These are phyloP conservation scores for Colletotrichum liaoningense DNA, from an alignment of 2,329 filamentous ascomycete species.

Conservation along the genomic window DNA sequence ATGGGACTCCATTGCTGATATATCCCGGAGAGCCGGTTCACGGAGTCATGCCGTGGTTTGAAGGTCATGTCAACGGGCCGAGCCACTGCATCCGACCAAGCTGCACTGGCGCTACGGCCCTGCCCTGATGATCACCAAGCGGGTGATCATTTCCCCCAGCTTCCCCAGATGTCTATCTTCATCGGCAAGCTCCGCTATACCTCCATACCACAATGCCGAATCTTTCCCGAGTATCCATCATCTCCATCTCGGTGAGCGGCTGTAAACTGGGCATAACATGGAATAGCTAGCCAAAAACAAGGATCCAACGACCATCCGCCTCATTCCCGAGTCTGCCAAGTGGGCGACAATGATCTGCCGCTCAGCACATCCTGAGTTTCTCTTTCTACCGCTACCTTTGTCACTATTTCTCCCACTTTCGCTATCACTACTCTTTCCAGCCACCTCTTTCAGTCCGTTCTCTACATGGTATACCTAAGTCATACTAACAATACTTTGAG, in stretches of 20 bases:
- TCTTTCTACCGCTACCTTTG: too few species aligned
- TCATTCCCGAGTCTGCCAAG: not conserved
- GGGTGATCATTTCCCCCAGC: not conserved
- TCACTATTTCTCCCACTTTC: too few species aligned
- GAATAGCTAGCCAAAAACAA: not conserved
- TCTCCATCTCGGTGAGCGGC: constrained; percentile 3
- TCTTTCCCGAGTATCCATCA: not conserved
- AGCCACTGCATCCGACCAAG: not conserved
- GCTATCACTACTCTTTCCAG: too few species aligned
- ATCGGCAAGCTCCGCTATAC: not conserved
- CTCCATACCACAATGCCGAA: not conserved
- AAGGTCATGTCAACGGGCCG: not conserved
- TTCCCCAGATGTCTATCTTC: not conserved
- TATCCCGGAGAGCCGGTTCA: not conserved
- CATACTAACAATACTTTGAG: too few species aligned
- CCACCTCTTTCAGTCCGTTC: too few species aligned
- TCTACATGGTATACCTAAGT: too few species aligned
- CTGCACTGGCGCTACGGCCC: not conserved
- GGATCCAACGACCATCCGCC: not conserved
- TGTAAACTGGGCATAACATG: not conserved
- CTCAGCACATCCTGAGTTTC: too few species aligned
- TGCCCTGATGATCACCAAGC: not conserved
- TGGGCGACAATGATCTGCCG: too few species aligned
- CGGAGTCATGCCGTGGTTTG: not conserved
- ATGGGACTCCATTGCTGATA: not conserved